Evolutionary conservation across 2,329 filamentous ascomycete genomes (phyloP).

Genomic region (Dactylonectria macrodidyma): DNA sequence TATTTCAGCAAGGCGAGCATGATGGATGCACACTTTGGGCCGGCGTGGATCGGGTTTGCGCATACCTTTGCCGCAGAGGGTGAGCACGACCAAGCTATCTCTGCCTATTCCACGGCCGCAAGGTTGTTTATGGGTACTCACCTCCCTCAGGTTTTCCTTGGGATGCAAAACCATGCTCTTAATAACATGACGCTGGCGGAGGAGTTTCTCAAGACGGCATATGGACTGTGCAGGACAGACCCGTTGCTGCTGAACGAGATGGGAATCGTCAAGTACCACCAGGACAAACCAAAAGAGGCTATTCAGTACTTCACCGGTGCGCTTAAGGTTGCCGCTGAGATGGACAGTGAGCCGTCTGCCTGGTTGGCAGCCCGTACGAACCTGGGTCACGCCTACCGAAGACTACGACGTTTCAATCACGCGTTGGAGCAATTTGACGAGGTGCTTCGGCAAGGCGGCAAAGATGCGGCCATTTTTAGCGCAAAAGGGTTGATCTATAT

Average conservation of each 20-base stretch:
- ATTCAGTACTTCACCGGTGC: constrained; percentile 84
- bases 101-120: constrained; percentile 95
- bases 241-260: constrained; percentile 95
- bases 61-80: constrained; percentile 98
- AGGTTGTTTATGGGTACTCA: constrained; percentile 97
- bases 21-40: constrained; percentile 97
- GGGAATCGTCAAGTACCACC: constrained; percentile 95
- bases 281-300: constrained; percentile 83
- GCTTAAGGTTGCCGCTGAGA: constrained; percentile 82
- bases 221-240: constrained; percentile 85
- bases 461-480: constrained; percentile 83
- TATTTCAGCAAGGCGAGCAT: constrained; percentile 98
- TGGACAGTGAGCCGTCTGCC: constrained; percentile 85
- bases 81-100: constrained; percentile 98
- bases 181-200: constrained; percentile 95
- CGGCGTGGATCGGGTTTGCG: constrained; percentile 98
- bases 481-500: constrained; percentile 89
- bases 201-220: constrained; percentile 94
- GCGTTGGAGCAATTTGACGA: constrained; percentile 88
- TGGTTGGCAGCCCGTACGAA: constrained; percentile 91
- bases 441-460: constrained; percentile 85
- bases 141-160: constrained; percentile 93
- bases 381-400: constrained; percentile 88
- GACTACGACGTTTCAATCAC: constrained; percentile 76
- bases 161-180: constrained; percentile 97